A percentile compares a stretch with the other conserved stretches of the same genome.
Evolutionary conservation across 129 eudicot genomes (phyloP).

Genomic region (Lonicera japonica): DNA sequence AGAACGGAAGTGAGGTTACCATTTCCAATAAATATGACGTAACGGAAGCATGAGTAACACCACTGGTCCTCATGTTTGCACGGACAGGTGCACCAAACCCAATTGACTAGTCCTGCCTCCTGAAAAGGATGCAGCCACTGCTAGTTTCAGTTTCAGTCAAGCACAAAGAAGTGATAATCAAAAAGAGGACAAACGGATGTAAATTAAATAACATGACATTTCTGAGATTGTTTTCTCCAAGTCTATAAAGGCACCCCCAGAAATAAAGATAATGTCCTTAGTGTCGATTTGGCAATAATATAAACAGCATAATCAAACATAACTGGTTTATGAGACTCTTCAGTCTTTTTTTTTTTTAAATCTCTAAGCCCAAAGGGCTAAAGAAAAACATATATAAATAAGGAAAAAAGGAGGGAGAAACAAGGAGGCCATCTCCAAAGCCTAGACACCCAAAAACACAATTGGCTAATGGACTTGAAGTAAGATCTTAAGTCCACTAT

Average conservation of each 20-base stretch:
- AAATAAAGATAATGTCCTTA: slow-evolving; percentile 90
- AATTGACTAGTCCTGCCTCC: slow-evolving; percentile 94
- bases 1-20: slow-evolving; percentile 28
- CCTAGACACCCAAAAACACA: too few species aligned
- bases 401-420: slow-evolving; percentile 85
- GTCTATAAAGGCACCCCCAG: slow-evolving; percentile 98
- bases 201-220: slow-evolving; percentile 42
- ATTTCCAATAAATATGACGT: slow-evolving; percentile 90
- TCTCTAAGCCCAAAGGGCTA: too few species aligned
- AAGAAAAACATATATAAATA: too few species aligned
- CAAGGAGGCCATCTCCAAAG: too few species aligned
- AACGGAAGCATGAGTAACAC: slow-evolving; percentile 67
- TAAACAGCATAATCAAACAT: not conserved
- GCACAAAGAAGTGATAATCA: not conserved
- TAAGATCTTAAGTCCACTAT: too few species aligned
- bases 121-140: slow-evolving; percentile 19
- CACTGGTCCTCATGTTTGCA: slow-evolving; percentile 89
- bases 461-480: too few species aligned
- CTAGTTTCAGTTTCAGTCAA: not conserved
- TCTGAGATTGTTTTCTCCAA: slow-evolving; percentile 96
- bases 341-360: too few species aligned
- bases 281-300: slow-evolving; percentile 70
- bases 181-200: not conserved
- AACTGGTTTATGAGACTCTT: not conserved
- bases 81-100: slow-evolving; percentile 99